Evolutionary conservation across 75 land plant species (phyloP).

Genomic region (Larix kaempferi): DNA sequence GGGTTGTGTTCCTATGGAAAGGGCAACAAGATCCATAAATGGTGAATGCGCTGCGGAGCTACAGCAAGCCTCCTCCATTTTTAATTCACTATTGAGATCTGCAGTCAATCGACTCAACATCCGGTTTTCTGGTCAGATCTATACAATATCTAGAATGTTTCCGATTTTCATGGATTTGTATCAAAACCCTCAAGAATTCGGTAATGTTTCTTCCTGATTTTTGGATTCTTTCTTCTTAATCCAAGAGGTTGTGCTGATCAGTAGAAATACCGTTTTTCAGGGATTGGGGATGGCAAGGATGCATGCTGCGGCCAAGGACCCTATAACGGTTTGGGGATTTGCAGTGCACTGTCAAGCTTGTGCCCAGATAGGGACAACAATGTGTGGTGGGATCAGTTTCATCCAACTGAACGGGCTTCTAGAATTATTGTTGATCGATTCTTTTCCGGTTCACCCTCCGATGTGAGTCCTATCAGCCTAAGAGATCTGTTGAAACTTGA

Average conservation of each 20-base stretch:
- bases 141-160: conserved; percentile 18
- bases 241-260: no score
- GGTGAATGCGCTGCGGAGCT: conserved; percentile 23
- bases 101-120: conserved; percentile 15
- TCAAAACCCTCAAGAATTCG: not conserved
- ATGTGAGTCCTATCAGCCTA: conserved; percentile 60
- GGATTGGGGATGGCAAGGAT: conserved; percentile 18
- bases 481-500: conserved; percentile 35
- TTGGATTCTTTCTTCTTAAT: not conserved
- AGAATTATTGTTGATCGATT: conserved; percentile 35
- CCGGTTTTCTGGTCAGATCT: conserved; percentile 8
- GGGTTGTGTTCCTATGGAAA: conserved; percentile 73
- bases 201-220: not conserved
- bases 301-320: conserved; percentile 57
- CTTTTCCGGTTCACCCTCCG: conserved; percentile 25
- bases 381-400: conserved; percentile 65
- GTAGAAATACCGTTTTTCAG: conserved; percentile 8
- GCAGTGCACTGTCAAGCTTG: conserved; percentile 43
- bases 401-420: conserved; percentile 47
- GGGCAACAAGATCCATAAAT: conserved; percentile 24
- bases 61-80: conserved; percentile 16
- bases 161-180: not conserved
- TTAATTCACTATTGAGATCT: conserved; percentile 12
- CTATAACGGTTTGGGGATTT: conserved; percentile 52
- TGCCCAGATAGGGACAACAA: conserved; percentile 45